These are phyloP conservation scores for Penicillium longicatenatum DNA, from an alignment of 495 filamentous ascomycete species.

Conservation along the genomic window DNA sequence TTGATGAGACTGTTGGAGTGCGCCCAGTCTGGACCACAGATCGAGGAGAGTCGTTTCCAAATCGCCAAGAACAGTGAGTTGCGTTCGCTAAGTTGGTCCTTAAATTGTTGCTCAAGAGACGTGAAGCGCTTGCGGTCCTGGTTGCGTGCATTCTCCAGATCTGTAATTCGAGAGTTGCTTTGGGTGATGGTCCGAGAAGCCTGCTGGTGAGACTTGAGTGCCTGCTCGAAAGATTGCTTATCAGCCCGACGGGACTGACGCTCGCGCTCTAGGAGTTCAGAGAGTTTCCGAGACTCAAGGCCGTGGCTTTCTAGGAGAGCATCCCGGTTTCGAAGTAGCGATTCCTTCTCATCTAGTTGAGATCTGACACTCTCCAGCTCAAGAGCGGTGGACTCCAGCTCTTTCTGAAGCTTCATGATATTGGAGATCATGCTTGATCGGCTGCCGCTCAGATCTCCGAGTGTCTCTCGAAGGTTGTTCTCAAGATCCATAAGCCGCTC, in stretches of 20 bases:
- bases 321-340: conserved; percentile 87
- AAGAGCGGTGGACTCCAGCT: conserved; percentile 77
- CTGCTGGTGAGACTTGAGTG: conserved; percentile 82
- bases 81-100: conserved; percentile 84
- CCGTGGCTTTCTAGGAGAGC: conserved; percentile 84
- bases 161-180: conserved; percentile 78
- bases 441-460: conserved; percentile 86
- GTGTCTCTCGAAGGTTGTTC: conserved; percentile 77
- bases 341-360: conserved; percentile 82
- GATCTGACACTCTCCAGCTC: conserved; percentile 78
- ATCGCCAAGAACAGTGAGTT: conserved; percentile 82
- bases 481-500: conserved; percentile 88
- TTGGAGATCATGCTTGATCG: conserved; percentile 82
- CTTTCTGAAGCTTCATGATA: conserved; percentile 82
- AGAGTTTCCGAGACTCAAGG: conserved; percentile 80
- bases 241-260: conserved; percentile 79
- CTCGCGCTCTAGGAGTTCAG: conserved; percentile 90
- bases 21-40: conserved; percentile 91
- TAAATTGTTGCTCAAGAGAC: conserved; percentile 72
- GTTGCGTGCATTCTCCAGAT: conserved; percentile 74
- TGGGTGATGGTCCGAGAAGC: conserved; percentile 78
- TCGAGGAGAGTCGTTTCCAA: conserved; percentile 82
- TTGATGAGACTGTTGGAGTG: conserved; percentile 88
- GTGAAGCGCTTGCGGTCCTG: conserved; percentile 74
- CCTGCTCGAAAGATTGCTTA: conserved; percentile 81